Base-by-base conservation (phyloP, 2,329 filamentous ascomycete species). In the Colletotrichum eremochloae region DNA sequence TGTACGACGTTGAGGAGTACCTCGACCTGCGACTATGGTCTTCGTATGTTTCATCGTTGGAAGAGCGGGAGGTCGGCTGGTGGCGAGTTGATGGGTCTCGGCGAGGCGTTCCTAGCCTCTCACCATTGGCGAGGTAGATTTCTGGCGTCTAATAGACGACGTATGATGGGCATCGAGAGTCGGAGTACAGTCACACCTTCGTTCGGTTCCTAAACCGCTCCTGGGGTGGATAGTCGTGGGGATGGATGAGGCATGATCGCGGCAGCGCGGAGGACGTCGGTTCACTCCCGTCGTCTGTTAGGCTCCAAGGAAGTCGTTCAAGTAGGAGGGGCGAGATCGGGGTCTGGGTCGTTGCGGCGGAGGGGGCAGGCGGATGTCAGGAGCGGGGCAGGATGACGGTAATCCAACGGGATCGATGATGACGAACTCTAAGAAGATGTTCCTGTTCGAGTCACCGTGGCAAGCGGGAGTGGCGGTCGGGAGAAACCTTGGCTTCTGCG, bases 1-100 rank as follows among this genome's bases (percentile, higher is more conserved):
- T 64, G 66, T 72, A 72, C 66, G 57, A 65, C 36, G 15, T 50
- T n/a, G 33, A 56, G 24, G 70, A 72, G 70, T 72, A 72, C 61
- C 60, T 65, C 53, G 44, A 24, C 33, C 50, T 20, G 14, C 18
- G 24, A 40, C 8, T n/a, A 29, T 42, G 9, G 29, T 24, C 18
- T n/a, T 44, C 40, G 62, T 50, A 56, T 64, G 38, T 56, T 55
- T 24, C 38, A 36, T 64, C 62, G 50, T 56, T 9, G 15, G 38
- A 24, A 18, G 29, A 63, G 29, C 11, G 9, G 46, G 18, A 63
- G 20, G 38, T 38, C 38, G 50, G 29, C 38, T 29, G n/a, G 48
- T 20, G 36, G 48, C 24, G 14, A 31, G 18, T 24, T 24, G 38
- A 46, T 15, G 50, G 57, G 8, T 31, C 40, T 33, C 2, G 40